Evolutionary conservation across 139 green algal species (phyloP).

Genomic region (Dunaliella sp.): DNA sequence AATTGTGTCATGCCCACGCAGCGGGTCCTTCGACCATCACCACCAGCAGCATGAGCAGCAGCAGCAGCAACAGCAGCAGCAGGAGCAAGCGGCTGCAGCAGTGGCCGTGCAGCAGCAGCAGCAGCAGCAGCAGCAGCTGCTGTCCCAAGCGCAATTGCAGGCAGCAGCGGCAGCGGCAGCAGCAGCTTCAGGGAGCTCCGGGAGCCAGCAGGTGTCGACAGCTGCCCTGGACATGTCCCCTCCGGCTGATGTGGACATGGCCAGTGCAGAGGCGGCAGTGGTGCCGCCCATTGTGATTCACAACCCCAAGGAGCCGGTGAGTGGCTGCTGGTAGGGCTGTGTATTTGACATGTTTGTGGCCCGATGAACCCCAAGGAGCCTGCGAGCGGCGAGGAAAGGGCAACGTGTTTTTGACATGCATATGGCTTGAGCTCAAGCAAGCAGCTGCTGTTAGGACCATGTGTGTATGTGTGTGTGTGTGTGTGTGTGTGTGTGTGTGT

Average conservation of each 20-base stretch:
- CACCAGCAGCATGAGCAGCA: slow-evolving; percentile 24
- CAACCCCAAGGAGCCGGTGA: slow-evolving; percentile 56
- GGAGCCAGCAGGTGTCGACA: not conserved
- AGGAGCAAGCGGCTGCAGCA: slow-evolving; percentile 20
- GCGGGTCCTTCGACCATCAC: slow-evolving; percentile 21
- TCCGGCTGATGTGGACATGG: slow-evolving; percentile 63
- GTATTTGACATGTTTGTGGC: too few relatives aligned
- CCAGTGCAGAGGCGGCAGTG: slow-evolving; percentile 45
- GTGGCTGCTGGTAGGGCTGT: not conserved
- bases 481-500: too few relatives aligned
- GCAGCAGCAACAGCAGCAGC: slow-evolving; percentile 40
- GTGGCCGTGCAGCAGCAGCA: slow-evolving; percentile 28
- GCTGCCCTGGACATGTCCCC: not conserved
- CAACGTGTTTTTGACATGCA: too few relatives aligned
- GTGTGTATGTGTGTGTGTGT: too few relatives aligned
- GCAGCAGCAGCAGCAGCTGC: slow-evolving; percentile 28
- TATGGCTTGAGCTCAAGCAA: too few relatives aligned
- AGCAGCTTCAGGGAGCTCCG: slow-evolving; percentile 18
- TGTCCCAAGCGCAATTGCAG: slow-evolving; percentile 6
- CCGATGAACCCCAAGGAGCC: too few relatives aligned
- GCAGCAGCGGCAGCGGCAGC: slow-evolving; percentile 24
- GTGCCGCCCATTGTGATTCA: slow-evolving; percentile 58
- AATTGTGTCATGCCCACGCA: not conserved
- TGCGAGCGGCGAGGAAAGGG: too few relatives aligned
- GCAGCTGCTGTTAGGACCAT: too few relatives aligned